Evolutionary conservation across 352 stramenopile genomes (phyloP), one percentile per base, ranked within the genome.

Genomic region (Phytophthora kernoviae): DNA sequence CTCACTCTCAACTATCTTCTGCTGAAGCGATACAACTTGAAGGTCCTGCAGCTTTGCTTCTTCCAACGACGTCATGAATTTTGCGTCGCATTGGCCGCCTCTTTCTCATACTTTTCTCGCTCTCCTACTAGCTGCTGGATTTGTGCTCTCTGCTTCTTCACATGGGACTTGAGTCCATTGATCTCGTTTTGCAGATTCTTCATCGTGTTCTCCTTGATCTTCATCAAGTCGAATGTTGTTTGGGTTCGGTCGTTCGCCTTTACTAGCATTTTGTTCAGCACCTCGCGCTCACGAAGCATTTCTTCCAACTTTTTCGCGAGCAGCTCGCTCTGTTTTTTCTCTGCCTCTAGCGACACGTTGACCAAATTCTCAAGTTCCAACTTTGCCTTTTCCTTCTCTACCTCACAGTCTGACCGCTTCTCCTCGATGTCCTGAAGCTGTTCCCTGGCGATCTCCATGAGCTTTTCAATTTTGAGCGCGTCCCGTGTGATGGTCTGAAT

Each of bases 151-250:
- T 97, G 79, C 36, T 83, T 80, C 40, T 92, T 93, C 20, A 97
- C 88, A 20, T 88, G 85, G 4, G 74, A 56, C 50, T 94, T 91
- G 36, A 94, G 79, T 1, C 85, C 81, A 27, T 88, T 84, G 42
- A 97, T 91, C 59, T 98, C 91, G 52, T 97, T 96, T 58, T 87
- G 63, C 11, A 98, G 56, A 46, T 97, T 98, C 50, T 93, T 96
- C 52, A 86, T 76, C 22, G 88, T 94, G 65, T 96, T 96, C 53
- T 96, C 79, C 52, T 97, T 95, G 52, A 96, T 95, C 66, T 96
- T 96, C 50, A 89, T 90, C 24, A 98, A 73, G 61, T 98, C 91
- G 39, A 84, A 94, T n/a, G 91, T 94, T 1, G 77, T 72, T 34
- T 97, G 85, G 7, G 84, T 80, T 11, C 77, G 79, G 24, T 91